phyloP scores from a whole-genome alignment of 768 basidiomycete genomes.

The Tylopilus subfusipes region DNA sequence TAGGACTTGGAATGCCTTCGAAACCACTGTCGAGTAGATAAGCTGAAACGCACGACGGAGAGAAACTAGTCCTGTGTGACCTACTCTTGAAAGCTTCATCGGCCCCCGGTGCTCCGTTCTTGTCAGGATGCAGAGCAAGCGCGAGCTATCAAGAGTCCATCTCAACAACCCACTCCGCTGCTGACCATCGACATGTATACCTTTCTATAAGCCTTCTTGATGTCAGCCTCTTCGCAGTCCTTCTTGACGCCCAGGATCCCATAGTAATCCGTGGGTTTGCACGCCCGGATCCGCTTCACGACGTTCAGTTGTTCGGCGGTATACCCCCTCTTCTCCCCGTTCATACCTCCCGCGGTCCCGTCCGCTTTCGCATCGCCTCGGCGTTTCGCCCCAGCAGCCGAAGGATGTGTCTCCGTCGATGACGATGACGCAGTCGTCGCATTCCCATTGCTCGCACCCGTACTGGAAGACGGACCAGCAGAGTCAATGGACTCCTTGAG shows the following conservation, averaged over 20 bases:
- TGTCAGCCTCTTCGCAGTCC: conserved; percentile 78
- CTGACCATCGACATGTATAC: conserved; percentile 41
- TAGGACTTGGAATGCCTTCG: conserved; percentile 94
- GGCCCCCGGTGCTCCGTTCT: conserved; percentile 95
- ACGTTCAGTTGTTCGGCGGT: conserved; percentile 78
- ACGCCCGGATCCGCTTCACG: conserved; percentile 80
- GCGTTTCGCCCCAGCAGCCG: conserved; percentile 68
- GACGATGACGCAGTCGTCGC: conserved; percentile 43
- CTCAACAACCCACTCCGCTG: conserved; percentile 7
- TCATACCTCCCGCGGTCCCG: conserved; percentile 59
- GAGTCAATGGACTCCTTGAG: conserved; percentile 66
- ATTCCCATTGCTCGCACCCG: conserved; percentile 31
- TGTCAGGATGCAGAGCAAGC: conserved; percentile 85
- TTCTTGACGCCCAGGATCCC: conserved; percentile 79
- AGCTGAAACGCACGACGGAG: neutral
- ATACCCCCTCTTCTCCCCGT: conserved; percentile 78
- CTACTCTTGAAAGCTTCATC: conserved; percentile 97
- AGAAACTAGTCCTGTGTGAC: conserved; percentile 27
- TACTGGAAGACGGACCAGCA: conserved; percentile 40
- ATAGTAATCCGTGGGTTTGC: conserved; percentile 90
- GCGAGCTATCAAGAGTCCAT: conserved; percentile 55
- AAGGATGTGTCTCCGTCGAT: conserved; percentile 65
- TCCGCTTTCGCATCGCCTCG: conserved; percentile 42
- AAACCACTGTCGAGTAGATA: conserved; percentile 67
- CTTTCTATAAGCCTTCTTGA: conserved; percentile 97